Conservation (phyloP, 2,329 filamentous ascomycete genomes). For the Fusarium nodosum region DNA sequence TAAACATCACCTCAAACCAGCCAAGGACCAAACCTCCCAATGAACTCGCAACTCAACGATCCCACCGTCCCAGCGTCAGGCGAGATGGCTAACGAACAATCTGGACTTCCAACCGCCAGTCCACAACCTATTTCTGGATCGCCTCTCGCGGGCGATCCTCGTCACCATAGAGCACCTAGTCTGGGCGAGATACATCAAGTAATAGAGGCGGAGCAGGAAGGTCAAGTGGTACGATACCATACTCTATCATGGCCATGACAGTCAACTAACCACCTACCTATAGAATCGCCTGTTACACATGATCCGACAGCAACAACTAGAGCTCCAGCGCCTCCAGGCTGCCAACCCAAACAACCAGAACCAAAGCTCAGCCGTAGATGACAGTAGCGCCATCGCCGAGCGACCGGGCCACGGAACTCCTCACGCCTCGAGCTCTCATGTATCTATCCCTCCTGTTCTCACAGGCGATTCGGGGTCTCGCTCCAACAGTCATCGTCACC, state of each 20-base stretch:
- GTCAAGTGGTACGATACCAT: constrained; percentile 72
- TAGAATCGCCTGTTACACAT: constrained; percentile 82
- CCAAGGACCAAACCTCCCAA: constrained; percentile 75
- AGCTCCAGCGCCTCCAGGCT: constrained; percentile 72
- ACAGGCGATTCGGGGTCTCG: constrained; percentile 62
- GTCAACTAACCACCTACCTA: constrained; percentile 18
- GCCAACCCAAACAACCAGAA: constrained; percentile 54
- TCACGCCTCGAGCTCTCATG: constrained; percentile 54
- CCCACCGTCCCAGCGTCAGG: constrained; percentile 75
- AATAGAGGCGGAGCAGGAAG: constrained; percentile 83
- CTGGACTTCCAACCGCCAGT: constrained; percentile 53
- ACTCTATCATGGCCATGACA: constrained; percentile 22
- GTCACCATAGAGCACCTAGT: constrained; percentile 77
- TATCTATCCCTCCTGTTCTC: constrained; percentile 51
- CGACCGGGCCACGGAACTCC: constrained; percentile 58
- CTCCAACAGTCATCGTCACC: constrained; percentile 64
- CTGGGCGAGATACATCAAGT: constrained; percentile 84
- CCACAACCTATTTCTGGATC: constrained; percentile 64
- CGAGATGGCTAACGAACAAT: constrained; percentile 71
- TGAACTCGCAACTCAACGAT: constrained; percentile 82
- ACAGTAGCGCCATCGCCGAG: constrained; percentile 62
- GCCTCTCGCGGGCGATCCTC: constrained; percentile 65
- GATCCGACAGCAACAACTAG: constrained; percentile 81
- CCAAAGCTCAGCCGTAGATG: constrained; percentile 59
- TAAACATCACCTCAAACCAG: constrained; percentile 62